Evolutionary conservation across 2,329 filamentous ascomycete genomes (phyloP), one percentile per base, ranked within the genome.

Genomic region (Botryosphaeria dothidea): DNA sequence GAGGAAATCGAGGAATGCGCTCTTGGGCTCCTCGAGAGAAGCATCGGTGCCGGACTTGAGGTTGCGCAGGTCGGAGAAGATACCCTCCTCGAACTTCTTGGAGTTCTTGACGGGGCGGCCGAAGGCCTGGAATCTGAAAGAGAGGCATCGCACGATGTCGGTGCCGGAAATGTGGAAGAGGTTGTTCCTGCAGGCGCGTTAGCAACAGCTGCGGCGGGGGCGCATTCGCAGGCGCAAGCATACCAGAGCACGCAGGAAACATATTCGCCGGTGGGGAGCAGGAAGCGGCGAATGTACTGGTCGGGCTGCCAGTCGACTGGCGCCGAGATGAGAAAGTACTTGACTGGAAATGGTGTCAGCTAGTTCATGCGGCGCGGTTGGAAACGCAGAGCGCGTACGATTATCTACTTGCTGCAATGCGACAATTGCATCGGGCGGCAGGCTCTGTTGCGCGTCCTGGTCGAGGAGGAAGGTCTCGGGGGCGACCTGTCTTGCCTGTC

Each of bases 31-130:
- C 81, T 99, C 95, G 67, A 99, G 88, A 46, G 95, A 97, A 56
- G 95, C 95, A 83, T 99, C 95, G 72, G 94, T 98, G 69, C 95
- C 95, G 25, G 95, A 96, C 82, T 99, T 99, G 71, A 99, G 86
- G 79, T 99, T 99, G 79, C 95, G 92, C 77, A 99, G 84, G 78
- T 99, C 95, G 48, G 95, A 99, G 81, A 99, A 99, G 81, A 99
- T 98, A 71, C 95, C 95, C 81, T 99, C 95, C 81, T 99, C 95
- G 76, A 99, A 99, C 81, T 99, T 99, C 84, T 99, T 99, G 45
- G 94, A 96, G 84, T 99, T 99, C 86, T 97, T 98, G 67, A 99
- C 95, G 0, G 95, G 95, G 65, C 95, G 92, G 72, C 95, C 95
- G 76, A 99, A 99, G 60, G 95, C 95, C 83, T 98, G 95, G 82